phyloP scores from a whole-genome alignment of 192 early-diverging fungal species.

The Chytriomyces sp. region DNA sequence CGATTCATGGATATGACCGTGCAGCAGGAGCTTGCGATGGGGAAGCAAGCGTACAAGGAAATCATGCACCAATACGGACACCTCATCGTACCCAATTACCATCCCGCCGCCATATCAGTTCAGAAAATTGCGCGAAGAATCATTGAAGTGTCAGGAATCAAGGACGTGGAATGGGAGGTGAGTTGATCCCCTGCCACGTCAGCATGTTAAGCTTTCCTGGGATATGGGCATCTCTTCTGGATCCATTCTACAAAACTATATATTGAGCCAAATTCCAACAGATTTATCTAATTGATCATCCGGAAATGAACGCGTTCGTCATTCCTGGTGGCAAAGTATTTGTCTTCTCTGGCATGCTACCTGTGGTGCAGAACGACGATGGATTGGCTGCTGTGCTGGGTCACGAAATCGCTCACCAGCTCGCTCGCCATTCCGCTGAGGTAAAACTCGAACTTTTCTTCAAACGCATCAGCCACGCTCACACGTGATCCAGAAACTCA shows the following conservation, averaged over 20 bases:
- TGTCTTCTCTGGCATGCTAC: slow-evolving; percentile 94
- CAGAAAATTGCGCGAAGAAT: slow-evolving; percentile 68
- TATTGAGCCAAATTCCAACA: not conserved
- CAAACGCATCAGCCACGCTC: too few relatives aligned
- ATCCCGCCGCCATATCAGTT: slow-evolving; percentile 69
- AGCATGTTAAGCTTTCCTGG: too few relatives aligned
- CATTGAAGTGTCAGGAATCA: slow-evolving; percentile 64
- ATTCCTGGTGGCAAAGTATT: slow-evolving; percentile 85
- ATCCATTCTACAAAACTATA: not conserved
- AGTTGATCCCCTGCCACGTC: not conserved
- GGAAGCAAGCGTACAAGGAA: slow-evolving; percentile 69
- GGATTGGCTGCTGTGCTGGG: slow-evolving; percentile 92
- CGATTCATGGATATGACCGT: slow-evolving; percentile 71
- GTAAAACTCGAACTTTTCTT: too few relatives aligned
- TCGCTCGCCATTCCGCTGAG: slow-evolving; percentile 90
- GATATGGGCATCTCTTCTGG: not conserved
- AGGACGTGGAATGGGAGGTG: slow-evolving; percentile 78
- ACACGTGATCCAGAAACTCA: slow-evolving; percentile 61
- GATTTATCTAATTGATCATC: slow-evolving; percentile 82
- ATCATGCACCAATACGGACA: slow-evolving; percentile 66
- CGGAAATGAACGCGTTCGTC: slow-evolving; percentile 91
- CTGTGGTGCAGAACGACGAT: slow-evolving; percentile 75
- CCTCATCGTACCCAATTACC: slow-evolving; percentile 69
- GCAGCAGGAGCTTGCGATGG: slow-evolving; percentile 63
- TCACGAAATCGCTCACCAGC: slow-evolving; percentile 92